Evolutionary conservation across 805 yeast genomes (phyloP), one percentile per base, ranked within the genome.

Genomic region (Suhomyces sp.): DNA sequence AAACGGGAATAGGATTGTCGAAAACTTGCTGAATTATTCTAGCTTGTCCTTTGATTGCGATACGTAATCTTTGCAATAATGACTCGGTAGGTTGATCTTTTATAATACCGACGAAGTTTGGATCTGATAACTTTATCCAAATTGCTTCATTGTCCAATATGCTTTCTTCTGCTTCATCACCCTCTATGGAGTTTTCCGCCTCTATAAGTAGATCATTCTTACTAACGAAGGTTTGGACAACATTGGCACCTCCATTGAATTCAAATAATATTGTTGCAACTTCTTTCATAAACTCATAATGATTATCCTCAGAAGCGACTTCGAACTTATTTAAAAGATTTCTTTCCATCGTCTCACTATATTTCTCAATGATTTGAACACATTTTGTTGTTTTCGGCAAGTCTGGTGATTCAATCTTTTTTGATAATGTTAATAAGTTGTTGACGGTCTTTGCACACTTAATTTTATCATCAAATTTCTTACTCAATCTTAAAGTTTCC

Each of bases 231-330:
- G 82, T 79, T 53, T 82, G 87, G 6, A 87, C 83, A 6, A 90
- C 91, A 39, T 83, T 80, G 8, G 76, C 71, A 9, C 96, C 96
- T 13, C 88, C 91, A 53, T 91, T 90, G 65, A 81, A 91, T 42
- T 80, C 85, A 35, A 79, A 75, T 32, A 90, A 67, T 12, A 88
- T 76, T 33, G 77, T 77, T 0, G 96, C 87, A 17, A 81, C 74
- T 38, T 81, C 88, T 49, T 76, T 79, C 83, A 93, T 80, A 35
- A 76, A 76, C n/a, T 68, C 66, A 47, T 78, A 74, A 47, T 87
- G 82, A 41, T 79, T 80, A 17, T 74, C 76, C 38, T 78, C 76
- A 47, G 84, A 85, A n/a, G 88, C 87, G 16, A 73, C 68, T 48
- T 81, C 83, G 48, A 91, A 91, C 37, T 76, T 75, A 25, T 75